These are phyloP conservation scores for Oryza rufipogon DNA, from an alignment of 176 grass and related monocot species.

Conservation along the genomic window DNA sequence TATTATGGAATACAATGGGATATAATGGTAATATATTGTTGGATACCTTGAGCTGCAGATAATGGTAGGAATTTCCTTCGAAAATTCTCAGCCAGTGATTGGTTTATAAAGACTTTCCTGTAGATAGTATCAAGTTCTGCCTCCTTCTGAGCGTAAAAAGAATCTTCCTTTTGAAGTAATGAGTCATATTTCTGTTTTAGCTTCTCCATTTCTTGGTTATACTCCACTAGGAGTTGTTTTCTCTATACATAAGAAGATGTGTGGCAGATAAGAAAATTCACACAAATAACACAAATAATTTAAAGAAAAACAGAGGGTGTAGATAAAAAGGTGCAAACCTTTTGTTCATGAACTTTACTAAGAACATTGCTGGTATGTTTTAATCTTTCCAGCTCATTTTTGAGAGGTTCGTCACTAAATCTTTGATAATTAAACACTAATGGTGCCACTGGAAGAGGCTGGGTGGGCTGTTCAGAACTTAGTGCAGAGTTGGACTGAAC, in stretches of 20 bases:
- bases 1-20: conserved; percentile 31
- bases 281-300: background rate
- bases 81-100: conserved; percentile 69
- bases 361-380: conserved; percentile 2
- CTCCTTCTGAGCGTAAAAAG: conserved; percentile 25
- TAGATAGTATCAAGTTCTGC: conserved; percentile 39
- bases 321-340: conserved; percentile 44
- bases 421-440: conserved; percentile 31
- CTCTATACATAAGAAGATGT: conserved; percentile 60
- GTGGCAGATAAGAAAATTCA: conserved; percentile 19
- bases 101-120: conserved; percentile 55
- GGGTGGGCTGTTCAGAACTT: conserved; percentile 27
- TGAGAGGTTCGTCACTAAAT: conserved; percentile 51
- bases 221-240: conserved; percentile 44
- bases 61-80: conserved; percentile 37
- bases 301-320: conserved; percentile 7
- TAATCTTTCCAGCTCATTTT: conserved; percentile 62
- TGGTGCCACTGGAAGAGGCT: conserved; percentile 30
- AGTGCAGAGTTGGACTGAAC: conserved; percentile 18
- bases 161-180: conserved; percentile 55
- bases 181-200: conserved; percentile 56
- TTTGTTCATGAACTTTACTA: conserved; percentile 51
- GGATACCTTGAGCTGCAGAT: conserved; percentile 40
- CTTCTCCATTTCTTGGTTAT: conserved; percentile 68
- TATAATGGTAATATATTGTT: conserved; percentile 14